Percentiles rank a stretch among this genome's conserved stretches.
phyloP scores from a whole-genome alignment of 2,329 filamentous ascomycete species.

The Pseudogymnoascus sp. region DNA sequence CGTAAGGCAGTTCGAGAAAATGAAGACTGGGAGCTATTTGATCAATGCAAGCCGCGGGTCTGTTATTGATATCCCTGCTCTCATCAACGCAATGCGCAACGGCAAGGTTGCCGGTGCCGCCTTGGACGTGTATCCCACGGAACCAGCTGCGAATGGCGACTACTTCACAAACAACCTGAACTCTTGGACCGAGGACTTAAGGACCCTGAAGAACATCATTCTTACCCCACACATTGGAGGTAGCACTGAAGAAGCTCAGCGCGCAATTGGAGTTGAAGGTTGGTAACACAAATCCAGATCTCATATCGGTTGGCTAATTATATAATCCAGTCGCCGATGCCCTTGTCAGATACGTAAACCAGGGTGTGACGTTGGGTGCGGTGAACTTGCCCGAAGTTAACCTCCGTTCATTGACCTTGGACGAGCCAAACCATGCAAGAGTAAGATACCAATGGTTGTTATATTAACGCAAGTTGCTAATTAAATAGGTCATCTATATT shows the following conservation, averaged over 20 bases:
- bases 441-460: constrained; percentile 34
- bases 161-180: constrained; percentile 86
- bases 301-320: constrained; percentile 10
- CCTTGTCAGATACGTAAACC: constrained; percentile 90
- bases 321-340: constrained; percentile 62
- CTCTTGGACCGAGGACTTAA: constrained; percentile 75
- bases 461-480: constrained; percentile 18
- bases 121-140: constrained; percentile 91
- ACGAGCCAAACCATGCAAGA: constrained; percentile 82
- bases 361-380: constrained; percentile 80
- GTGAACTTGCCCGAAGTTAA: constrained; percentile 97
- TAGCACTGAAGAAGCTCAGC: constrained; percentile 94
- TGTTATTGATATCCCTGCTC: constrained; percentile 86
- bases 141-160: constrained; percentile 88
- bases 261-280: constrained; percentile 86
- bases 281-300: constrained; percentile 17
- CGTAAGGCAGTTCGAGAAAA: constrained; percentile 67
- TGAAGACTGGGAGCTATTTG: constrained; percentile 89
- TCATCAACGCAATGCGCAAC: constrained; percentile 76
- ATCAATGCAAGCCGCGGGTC: constrained; percentile 94
- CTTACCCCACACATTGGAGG: constrained; percentile 95
- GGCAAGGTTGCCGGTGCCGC: constrained; percentile 89
- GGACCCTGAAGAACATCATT: constrained; percentile 82
- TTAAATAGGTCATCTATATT: constrained; percentile 71
- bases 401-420: constrained; percentile 79